Evolutionary conservation across 805 yeast genomes (phyloP).

Genomic region (Metschnikowia koreensis): DNA sequence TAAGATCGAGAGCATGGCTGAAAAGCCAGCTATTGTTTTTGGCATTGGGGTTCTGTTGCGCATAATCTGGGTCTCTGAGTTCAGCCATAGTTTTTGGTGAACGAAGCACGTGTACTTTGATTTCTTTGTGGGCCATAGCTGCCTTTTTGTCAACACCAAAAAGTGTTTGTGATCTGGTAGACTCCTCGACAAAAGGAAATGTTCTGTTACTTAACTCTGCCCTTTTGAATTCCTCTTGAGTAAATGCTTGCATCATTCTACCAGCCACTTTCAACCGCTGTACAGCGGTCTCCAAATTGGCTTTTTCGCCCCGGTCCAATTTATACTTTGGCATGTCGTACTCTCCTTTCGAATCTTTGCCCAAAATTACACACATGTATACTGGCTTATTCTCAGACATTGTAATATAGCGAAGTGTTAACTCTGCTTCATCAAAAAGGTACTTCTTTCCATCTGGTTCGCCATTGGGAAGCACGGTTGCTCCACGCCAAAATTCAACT

Average conservation of each 20-base stretch:
- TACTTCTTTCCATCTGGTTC: slow-evolving; percentile 18
- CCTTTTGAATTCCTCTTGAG: slow-evolving; percentile 83
- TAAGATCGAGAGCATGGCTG: slow-evolving; percentile 74
- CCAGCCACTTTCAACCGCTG: slow-evolving; percentile 77
- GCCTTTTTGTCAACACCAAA: slow-evolving; percentile 48
- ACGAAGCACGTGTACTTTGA: slow-evolving; percentile 73
- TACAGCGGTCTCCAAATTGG: slow-evolving; percentile 65
- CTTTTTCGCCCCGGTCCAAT: slow-evolving; percentile 52
- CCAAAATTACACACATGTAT: slow-evolving; percentile 77
- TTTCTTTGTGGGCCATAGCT: slow-evolving; percentile 50
- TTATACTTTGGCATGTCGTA: slow-evolving; percentile 69
- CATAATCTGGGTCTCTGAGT: slow-evolving; percentile 71
- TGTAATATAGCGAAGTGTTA: slow-evolving; percentile 41
- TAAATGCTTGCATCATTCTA: slow-evolving; percentile 85
- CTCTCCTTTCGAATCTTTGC: slow-evolving; percentile 65
- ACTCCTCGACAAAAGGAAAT: slow-evolving; percentile 68
- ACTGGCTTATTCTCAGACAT: slow-evolving; percentile 66
- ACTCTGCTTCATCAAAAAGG: slow-evolving; percentile 23
- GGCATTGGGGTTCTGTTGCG: slow-evolving; percentile 83
- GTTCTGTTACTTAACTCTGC: slow-evolving; percentile 76
- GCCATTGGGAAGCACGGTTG: slow-evolving; percentile 33
- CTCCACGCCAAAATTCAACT: slow-evolving; percentile 44
- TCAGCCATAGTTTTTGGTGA: slow-evolving; percentile 67
- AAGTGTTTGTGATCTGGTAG: slow-evolving; percentile 25
- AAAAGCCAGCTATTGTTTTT: slow-evolving; percentile 73